phyloP scores from a whole-genome alignment of 331 rosid genomes.

The Ulmus americana region DNA sequence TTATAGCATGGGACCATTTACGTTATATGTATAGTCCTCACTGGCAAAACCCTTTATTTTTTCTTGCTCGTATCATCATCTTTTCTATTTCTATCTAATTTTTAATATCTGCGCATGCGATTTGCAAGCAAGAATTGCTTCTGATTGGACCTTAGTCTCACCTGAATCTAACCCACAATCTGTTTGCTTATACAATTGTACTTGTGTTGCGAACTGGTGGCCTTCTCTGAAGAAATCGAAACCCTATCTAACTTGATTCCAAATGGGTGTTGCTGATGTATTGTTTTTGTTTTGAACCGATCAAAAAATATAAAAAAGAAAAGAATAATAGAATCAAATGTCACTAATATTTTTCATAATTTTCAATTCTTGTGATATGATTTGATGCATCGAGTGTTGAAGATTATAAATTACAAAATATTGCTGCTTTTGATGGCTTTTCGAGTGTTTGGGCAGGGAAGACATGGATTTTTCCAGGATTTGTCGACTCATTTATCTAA shows the following conservation, averaged over 20 bases:
- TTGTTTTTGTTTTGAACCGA: too few relatives aligned
- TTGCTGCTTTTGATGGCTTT: too few relatives aligned
- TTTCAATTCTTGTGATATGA: not conserved
- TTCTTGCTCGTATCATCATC: not conserved
- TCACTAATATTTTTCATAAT: not conserved
- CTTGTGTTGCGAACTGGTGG: not conserved
- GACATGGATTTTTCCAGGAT: too few relatives aligned
- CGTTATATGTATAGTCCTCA: slow-evolving; percentile 53
- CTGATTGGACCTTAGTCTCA: slow-evolving; percentile 19
- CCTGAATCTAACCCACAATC: slow-evolving; percentile 26
- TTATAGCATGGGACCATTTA: slow-evolving; percentile 54
- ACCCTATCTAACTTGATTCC: not conserved
- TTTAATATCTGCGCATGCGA: slow-evolving; percentile 35
- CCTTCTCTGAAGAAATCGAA: not conserved
- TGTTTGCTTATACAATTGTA: not conserved
- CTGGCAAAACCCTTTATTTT: slow-evolving; percentile 8
- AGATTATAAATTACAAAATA: not conserved
- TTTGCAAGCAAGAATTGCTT: slow-evolving; percentile 21
- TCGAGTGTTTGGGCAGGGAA: too few relatives aligned
- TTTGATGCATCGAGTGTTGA: not conserved
- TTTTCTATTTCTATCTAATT: slow-evolving; percentile 15
- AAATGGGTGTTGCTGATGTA: not conserved
- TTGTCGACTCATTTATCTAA: too few relatives aligned
- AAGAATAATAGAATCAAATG: too few relatives aligned
- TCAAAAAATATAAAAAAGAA: too few relatives aligned